Evolutionary conservation across 345 rosid species (phyloP).

Genomic region (Stellera chamaejasme): DNA sequence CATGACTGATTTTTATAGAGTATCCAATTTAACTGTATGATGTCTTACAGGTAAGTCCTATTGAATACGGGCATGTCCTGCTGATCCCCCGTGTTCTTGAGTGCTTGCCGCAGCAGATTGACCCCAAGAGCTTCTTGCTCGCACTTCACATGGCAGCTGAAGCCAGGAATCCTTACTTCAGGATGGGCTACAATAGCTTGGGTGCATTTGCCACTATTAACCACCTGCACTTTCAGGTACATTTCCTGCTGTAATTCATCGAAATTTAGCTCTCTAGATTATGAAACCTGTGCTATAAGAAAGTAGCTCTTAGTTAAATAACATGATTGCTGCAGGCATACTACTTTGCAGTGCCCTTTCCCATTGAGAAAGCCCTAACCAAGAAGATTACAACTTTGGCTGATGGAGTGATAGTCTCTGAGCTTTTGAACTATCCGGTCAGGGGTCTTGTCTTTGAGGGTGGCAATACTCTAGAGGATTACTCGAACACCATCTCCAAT

Average conservation of each 20-base stretch:
- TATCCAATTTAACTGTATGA: not conserved
- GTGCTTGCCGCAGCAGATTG: slow-evolving; percentile 94
- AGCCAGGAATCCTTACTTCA: slow-evolving; percentile 72
- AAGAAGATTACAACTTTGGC: slow-evolving; percentile 37
- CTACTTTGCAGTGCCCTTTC: slow-evolving; percentile 66
- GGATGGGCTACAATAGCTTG: slow-evolving; percentile 94
- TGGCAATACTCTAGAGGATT: slow-evolving; percentile 49
- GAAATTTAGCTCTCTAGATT: too few species aligned
- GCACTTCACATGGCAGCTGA: slow-evolving; percentile 81
- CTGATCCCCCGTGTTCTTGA: slow-evolving; percentile 79
- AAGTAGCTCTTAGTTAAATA: too few species aligned
- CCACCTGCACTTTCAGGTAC: slow-evolving; percentile 98
- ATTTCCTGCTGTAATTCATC: not conserved
- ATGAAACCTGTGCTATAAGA: too few species aligned
- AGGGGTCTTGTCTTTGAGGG: slow-evolving; percentile 81
- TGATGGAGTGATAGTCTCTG: slow-evolving; percentile 52
- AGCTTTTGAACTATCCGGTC: slow-evolving; percentile 70
- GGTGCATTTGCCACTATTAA: slow-evolving; percentile 98
- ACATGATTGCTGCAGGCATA: slow-evolving; percentile 50
- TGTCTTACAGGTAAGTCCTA: slow-evolving; percentile 78
- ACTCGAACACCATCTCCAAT: slow-evolving; percentile 51
- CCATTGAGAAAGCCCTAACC: slow-evolving; percentile 79
- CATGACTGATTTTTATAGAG: not conserved
- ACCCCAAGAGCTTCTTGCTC: slow-evolving; percentile 72
- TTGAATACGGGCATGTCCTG: slow-evolving; percentile 93